These are phyloP conservation scores for Puya raimondii DNA, from an alignment of 176 grass and related monocot genomes.

Conservation along the genomic window DNA sequence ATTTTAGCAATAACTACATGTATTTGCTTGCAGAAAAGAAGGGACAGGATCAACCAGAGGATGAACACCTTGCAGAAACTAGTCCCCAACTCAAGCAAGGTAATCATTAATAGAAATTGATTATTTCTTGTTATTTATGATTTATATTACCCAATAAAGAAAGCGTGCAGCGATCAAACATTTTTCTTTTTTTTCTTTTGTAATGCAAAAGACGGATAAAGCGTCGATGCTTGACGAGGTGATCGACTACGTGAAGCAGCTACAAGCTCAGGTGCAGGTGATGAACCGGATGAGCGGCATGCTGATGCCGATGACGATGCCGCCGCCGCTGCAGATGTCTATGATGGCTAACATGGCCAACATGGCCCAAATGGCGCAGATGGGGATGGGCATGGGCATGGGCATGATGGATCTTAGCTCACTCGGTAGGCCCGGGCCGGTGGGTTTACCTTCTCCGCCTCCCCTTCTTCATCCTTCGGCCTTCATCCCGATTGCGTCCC, in stretches of 20 bases:
- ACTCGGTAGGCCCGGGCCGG: constrained; percentile 24
- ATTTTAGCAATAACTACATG: neutral
- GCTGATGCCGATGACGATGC: constrained; percentile 73
- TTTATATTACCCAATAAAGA: neutral
- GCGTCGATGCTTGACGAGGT: constrained; percentile 97
- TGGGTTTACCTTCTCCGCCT: constrained; percentile 21
- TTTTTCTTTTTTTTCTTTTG: neutral
- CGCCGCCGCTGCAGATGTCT: constrained; percentile 64
- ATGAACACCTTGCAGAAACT: constrained; percentile 89
- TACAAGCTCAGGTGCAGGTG: constrained; percentile 71
- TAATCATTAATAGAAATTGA: constrained; percentile 7
- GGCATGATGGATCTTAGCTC: constrained; percentile 58
- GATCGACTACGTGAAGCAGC: constrained; percentile 93
- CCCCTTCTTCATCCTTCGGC: constrained; percentile 36
- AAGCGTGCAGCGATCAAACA: neutral
- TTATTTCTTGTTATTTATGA: neutral
- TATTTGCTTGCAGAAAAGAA: constrained; percentile 67
- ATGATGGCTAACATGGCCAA: constrained; percentile 78
- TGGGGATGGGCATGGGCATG: constrained; percentile 43
- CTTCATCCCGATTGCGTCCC: constrained; percentile 25
- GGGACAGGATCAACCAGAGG: constrained; percentile 91
- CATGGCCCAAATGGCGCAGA: constrained; percentile 64
- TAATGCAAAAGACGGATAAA: constrained; percentile 56
- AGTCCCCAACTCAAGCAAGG: constrained; percentile 94
- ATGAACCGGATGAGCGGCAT: constrained; percentile 76